phyloP scores from a whole-genome alignment of 2,329 filamentous ascomycete genomes.

The Biscogniauxia sp. region DNA sequence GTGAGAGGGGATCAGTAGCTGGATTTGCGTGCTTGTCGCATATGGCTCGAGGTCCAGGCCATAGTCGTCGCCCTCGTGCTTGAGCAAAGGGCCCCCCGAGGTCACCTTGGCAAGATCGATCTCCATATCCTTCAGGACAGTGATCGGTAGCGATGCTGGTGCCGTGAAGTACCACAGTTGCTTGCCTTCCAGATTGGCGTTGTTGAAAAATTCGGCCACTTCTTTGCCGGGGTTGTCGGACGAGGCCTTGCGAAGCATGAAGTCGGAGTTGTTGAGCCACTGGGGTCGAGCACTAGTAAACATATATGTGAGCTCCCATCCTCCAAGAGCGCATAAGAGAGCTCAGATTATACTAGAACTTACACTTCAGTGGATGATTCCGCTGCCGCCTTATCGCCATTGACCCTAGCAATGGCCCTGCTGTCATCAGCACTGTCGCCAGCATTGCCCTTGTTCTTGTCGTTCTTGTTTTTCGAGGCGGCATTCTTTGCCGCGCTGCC shows the following conservation, averaged over 20 bases:
- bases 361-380: conserved; percentile 23
- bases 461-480: conserved; percentile 2
- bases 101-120: conserved; percentile 56
- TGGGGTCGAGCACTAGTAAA: conserved; percentile 28
- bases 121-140: conserved; percentile 62
- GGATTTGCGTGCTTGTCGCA: conserved; percentile 50
- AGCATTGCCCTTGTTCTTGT: conserved; percentile 5
- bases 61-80: conserved; percentile 63
- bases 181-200: conserved; percentile 63
- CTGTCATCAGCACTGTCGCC: conserved; percentile 7
- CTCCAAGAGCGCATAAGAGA: neutral
- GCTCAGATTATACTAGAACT: conserved; percentile 7
- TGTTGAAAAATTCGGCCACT: conserved; percentile 54
- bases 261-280: conserved; percentile 51
- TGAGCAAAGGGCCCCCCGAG: conserved; percentile 54
- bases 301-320: conserved; percentile 1
- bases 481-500: conserved; percentile 12
- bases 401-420: conserved; percentile 17
- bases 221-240: conserved; percentile 43
- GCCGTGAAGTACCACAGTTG: conserved; percentile 80
- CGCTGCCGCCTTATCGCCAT: conserved; percentile 13
- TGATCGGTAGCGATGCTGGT: conserved; percentile 67
- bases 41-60: conserved; percentile 53
- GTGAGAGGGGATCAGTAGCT: conserved; percentile 59
- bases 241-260: conserved; percentile 50